Conservation (phyloP, 331 rosid species). For the Stylosanthes scabra region DNA sequence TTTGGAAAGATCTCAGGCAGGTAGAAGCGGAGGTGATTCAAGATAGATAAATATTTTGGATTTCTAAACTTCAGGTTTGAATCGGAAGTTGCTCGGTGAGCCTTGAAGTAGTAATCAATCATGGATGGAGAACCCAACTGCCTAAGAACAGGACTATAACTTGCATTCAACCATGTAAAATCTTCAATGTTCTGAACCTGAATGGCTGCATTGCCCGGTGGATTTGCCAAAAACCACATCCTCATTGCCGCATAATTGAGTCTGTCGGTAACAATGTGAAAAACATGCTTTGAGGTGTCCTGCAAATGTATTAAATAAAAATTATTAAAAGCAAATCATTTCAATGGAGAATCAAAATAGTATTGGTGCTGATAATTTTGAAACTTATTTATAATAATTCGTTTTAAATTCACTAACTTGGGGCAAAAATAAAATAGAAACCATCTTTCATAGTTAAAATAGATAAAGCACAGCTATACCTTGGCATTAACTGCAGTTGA, state of each 20-base stretch:
- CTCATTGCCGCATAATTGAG: conserved; percentile 97
- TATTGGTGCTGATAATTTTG: not conserved
- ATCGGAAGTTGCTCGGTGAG: conserved; percentile 85
- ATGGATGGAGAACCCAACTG: conserved; percentile 91
- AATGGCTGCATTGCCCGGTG: conserved; percentile 80
- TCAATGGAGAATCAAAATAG: conserved; percentile 25
- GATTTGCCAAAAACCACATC: conserved; percentile 96
- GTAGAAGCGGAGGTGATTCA: conserved; percentile 98
- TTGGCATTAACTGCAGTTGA: conserved; percentile 78
- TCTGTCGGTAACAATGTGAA: conserved; percentile 91
- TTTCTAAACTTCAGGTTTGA: conserved; percentile 88
- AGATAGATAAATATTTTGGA: conserved; percentile 94
- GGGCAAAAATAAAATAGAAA: conserved; percentile 25
- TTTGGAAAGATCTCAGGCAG: conserved; percentile 93
- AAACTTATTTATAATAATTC: not conserved
- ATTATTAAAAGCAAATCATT: conserved; percentile 29
- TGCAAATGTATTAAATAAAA: conserved; percentile 45
- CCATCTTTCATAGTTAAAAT: not conserved
- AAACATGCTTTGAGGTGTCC: conserved; percentile 88
- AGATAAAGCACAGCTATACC: conserved; percentile 42
- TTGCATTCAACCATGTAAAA: conserved; percentile 93
- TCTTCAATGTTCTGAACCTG: conserved; percentile 92
- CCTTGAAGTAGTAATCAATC: conserved; percentile 93
- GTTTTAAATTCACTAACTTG: not conserved
- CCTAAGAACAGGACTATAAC: conserved; percentile 96